These are phyloP conservation scores for Heracleum sosnowskyi DNA, from an alignment of 129 eudicot genomes.

Conservation along the genomic window DNA sequence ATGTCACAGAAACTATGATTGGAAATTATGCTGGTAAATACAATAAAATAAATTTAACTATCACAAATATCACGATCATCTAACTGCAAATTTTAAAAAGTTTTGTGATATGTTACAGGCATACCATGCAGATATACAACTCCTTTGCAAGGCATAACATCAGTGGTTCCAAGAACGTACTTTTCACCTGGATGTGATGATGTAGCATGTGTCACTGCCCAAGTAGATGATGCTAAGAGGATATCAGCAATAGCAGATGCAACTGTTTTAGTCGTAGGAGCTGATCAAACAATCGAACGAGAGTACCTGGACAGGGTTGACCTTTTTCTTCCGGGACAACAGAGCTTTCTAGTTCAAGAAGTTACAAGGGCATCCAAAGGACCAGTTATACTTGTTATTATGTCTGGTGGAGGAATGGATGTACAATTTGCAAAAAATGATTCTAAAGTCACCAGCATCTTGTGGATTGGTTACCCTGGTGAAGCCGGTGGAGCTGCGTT, in stretches of 20 bases:
- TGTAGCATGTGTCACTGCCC: slow-evolving; percentile 33
- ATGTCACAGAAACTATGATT: slow-evolving; percentile 50
- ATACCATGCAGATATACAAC: slow-evolving; percentile 48
- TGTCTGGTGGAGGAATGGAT: slow-evolving; percentile 80
- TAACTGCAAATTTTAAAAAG: neutral
- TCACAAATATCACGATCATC: neutral
- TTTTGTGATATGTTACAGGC: slow-evolving; percentile 22
- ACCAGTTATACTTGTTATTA: slow-evolving; percentile 64
- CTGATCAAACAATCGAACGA: slow-evolving; percentile 45
- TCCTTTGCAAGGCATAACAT: slow-evolving; percentile 49
- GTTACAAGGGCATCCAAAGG: slow-evolving; percentile 55
- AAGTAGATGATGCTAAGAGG: slow-evolving; percentile 36
- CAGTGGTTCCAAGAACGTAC: slow-evolving; percentile 25
- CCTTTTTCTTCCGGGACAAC: slow-evolving; percentile 61
- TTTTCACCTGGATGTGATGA: slow-evolving; percentile 37
- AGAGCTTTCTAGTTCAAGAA: slow-evolving; percentile 27
- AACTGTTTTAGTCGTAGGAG: slow-evolving; percentile 46
- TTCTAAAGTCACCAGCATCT: slow-evolving; percentile 44
- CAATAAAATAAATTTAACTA: neutral
- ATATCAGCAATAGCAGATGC: slow-evolving; percentile 53
- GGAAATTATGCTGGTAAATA: slow-evolving; percentile 56
- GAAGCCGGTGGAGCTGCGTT: slow-evolving; percentile 15
- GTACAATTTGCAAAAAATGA: slow-evolving; percentile 46
- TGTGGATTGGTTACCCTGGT: slow-evolving; percentile 76
- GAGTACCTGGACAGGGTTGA: slow-evolving; percentile 41